phyloP scores from a whole-genome alignment of 1,284 basidiomycete genomes.

The Coriolopsis trogii region DNA sequence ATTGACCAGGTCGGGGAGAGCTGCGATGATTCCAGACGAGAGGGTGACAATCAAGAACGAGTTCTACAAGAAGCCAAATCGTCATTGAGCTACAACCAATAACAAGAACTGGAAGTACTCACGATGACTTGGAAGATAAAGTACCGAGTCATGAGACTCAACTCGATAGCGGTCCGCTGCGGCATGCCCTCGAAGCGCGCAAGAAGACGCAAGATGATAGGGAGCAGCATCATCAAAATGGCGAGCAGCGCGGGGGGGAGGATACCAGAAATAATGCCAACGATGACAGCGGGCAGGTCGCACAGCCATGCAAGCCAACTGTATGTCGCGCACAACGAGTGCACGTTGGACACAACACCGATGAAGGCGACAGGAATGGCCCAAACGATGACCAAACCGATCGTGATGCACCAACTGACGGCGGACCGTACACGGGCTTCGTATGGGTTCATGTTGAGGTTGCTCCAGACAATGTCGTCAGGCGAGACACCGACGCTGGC shows the following conservation, averaged over 20 bases:
- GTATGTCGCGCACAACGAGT: conserved; percentile 65
- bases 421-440: conserved; percentile 70
- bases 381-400: conserved; percentile 73
- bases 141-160: conserved; percentile 89
- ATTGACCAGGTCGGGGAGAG: conserved; percentile 63
- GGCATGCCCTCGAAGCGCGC: conserved; percentile 84
- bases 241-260: conserved; percentile 86
- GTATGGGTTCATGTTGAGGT: conserved; percentile 88
- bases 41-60: conserved; percentile 90
- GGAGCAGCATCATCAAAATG: conserved; percentile 89
- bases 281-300: conserved; percentile 57
- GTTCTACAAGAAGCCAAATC: conserved; percentile 50
- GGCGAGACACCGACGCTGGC: conserved; percentile 78
- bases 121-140: conserved; percentile 92
- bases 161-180: conserved; percentile 80
- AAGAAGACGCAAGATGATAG: conserved; percentile 82
- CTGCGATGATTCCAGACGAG: conserved; percentile 77
- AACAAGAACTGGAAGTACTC: conserved; percentile 45
- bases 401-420: conserved; percentile 64
- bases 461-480: conserved; percentile 90
- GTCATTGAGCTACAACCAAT: background rate
- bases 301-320: conserved; percentile 87
- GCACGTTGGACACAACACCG: conserved; percentile 84
- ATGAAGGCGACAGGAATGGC: conserved; percentile 84
- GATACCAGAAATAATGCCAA: conserved; percentile 92